A percentile compares a stretch with the other conserved stretches of the same genome.
phyloP scores from a whole-genome alignment of 108 stramenopile species.

The Cyclotella atomus region DNA sequence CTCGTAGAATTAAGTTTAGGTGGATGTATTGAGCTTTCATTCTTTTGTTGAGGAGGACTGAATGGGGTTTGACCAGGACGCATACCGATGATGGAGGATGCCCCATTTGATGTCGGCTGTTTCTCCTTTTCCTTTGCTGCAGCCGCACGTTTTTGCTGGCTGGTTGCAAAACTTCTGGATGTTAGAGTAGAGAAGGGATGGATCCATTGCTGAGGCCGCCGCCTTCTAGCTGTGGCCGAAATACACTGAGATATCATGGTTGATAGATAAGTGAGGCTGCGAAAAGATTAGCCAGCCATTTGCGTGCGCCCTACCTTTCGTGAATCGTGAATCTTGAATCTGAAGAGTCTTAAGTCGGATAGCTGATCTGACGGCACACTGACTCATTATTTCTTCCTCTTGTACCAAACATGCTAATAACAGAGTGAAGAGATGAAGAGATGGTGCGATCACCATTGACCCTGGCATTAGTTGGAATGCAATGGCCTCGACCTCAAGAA shows the following conservation, averaged over 20 bases:
- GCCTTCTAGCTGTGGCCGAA: neutral
- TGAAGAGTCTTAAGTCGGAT: too few relatives aligned
- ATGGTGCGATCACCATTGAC: neutral
- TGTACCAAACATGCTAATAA: too few relatives aligned
- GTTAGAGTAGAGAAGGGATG: too few relatives aligned
- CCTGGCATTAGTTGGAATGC: neutral
- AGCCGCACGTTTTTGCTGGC: slow-evolving; percentile 35
- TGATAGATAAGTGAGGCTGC: too few relatives aligned
- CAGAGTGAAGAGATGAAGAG: too few relatives aligned
- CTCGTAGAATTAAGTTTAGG: neutral
- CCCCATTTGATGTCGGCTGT: neutral
- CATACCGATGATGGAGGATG: slow-evolving; percentile 25
- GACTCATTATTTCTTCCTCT: too few relatives aligned
- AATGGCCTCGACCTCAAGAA: neutral
- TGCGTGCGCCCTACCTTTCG: too few relatives aligned
- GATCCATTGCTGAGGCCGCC: neutral
- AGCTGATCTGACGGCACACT: too few relatives aligned
- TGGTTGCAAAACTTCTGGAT: slow-evolving; percentile 22
- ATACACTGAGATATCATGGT: too few relatives aligned
- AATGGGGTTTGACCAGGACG: slow-evolving; percentile 47
- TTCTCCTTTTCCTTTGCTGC: slow-evolving; percentile 3
- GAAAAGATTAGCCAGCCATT: too few relatives aligned
- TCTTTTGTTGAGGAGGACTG: slow-evolving; percentile 10
- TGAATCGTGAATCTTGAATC: too few relatives aligned
- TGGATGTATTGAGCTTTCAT: neutral